A percentile compares a stretch with the other conserved stretches of the same genome.
These are phyloP conservation scores for Epichloe coenophiala DNA, from an alignment of 2,329 filamentous ascomycete species.

Conservation along the genomic window DNA sequence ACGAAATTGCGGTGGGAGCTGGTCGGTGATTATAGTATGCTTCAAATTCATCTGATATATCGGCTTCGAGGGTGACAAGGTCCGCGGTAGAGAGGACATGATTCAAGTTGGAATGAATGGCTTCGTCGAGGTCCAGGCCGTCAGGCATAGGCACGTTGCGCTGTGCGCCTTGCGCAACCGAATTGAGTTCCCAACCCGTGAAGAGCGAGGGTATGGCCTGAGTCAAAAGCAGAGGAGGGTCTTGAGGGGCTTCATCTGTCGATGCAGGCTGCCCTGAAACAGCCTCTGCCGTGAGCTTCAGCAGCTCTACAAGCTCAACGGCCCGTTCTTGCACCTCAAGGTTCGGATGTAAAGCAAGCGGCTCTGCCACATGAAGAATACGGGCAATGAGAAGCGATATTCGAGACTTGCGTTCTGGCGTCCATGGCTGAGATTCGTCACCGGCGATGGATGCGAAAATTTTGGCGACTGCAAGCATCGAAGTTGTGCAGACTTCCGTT, in stretches of 20 bases:
- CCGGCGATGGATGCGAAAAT: slow-evolving; percentile 63
- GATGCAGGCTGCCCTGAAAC: slow-evolving; percentile 50
- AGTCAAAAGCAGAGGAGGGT: slow-evolving; percentile 72
- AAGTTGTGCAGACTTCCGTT: slow-evolving; percentile 59
- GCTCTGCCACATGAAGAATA: slow-evolving; percentile 70
- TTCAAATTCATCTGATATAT: slow-evolving; percentile 54
- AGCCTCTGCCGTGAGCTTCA: slow-evolving; percentile 78
- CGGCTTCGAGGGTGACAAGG: slow-evolving; percentile 30
- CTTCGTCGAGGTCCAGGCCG: slow-evolving; percentile 63
- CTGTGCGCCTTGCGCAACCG: slow-evolving; percentile 72
- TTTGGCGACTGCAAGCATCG: slow-evolving; percentile 76
- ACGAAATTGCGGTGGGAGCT: slow-evolving; percentile 36
- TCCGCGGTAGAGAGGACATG: slow-evolving; percentile 50
- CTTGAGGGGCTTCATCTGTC: slow-evolving; percentile 38
- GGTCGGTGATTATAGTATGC: slow-evolving; percentile 48
- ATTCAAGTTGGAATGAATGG: slow-evolving; percentile 65
- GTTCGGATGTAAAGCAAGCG: slow-evolving; percentile 65
- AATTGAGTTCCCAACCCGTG: slow-evolving; percentile 76
- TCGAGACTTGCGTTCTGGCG: slow-evolving; percentile 56
- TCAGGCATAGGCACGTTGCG: slow-evolving; percentile 70
- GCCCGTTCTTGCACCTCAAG: slow-evolving; percentile 91
- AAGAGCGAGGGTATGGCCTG: slow-evolving; percentile 86
- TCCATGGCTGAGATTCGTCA: slow-evolving; percentile 54
- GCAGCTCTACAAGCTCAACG: slow-evolving; percentile 81
- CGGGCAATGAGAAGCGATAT: slow-evolving; percentile 68